Base-by-base conservation (phyloP, 179 eudicot genomes). In the Vitellaria paradoxa region DNA sequence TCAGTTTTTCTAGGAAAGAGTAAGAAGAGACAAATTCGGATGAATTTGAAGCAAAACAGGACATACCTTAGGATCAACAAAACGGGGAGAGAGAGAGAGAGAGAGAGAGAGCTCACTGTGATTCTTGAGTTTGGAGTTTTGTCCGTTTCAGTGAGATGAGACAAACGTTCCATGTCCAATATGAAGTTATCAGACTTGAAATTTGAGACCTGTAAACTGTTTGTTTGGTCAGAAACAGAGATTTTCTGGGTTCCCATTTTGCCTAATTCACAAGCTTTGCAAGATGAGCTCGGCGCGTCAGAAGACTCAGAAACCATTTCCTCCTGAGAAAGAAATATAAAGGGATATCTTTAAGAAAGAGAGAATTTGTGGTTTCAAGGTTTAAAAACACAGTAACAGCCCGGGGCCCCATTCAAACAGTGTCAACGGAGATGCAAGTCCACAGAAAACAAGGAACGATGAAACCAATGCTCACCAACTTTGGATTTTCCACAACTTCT, bases 121-220 rank as follows among this genome's bases (percentile, higher is more conserved):
- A 85, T 73, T 80, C 89, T 86, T 72, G 98, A 84, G 78, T 87
- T 88, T 30, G 86, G 37, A 64, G 79, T 81, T 72, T 57, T 23
- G 9, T 89, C 91, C 68, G 86, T 88, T 30, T 88, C 86, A 7
- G 82, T 62, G 60, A 85, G 80, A 76, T 80, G 84, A 47, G 91
- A 82, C 59, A 86, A 83, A 52, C 84, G 79, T 40, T 86, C 92
- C 80, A 93, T 82, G 84, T 93, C 93, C 37, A 93, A 86, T 15
- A 86, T 76, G 78, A 86, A 90, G 83, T 87, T 84, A 67, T 93
- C 97, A 6, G 88, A 78, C 62, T 81, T 81, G 56, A 71, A 70
- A 37, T 70, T 86, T 21, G 80, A 75, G 42, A 72, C 65, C 17
- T 88, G 79, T 11, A 84, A 77, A 6, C 82, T 80, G 65, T 86